Evolutionary conservation across 257 asterid species (phyloP).

Genomic region (Nemophila menziesii): DNA sequence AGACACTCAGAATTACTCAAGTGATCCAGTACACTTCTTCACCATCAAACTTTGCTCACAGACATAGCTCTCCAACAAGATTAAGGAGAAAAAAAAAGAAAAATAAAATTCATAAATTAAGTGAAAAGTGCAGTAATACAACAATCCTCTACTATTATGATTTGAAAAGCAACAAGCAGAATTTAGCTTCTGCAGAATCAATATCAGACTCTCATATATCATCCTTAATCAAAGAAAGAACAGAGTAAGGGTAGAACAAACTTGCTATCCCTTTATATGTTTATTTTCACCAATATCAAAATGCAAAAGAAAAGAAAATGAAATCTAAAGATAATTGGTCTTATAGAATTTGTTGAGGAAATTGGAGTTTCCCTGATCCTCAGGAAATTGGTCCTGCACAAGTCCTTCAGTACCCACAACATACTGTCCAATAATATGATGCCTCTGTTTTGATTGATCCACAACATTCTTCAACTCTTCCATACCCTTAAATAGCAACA

Average conservation of each 20-base stretch:
- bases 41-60: no score
- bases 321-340: constrained; percentile 55
- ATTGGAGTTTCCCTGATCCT: constrained; percentile 47
- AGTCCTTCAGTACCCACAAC: constrained; percentile 36
- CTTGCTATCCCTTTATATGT: neutral
- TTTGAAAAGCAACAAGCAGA: neutral
- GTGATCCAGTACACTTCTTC: no score
- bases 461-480: constrained; percentile 72
- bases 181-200: neutral
- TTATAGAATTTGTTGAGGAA: constrained; percentile 70
- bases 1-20: no score
- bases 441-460: constrained; percentile 91
- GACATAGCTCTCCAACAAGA: no score
- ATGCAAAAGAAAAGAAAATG: constrained; percentile 8
- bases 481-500: constrained; percentile 78
- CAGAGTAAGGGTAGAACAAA: neutral
- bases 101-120: neutral
- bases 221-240: neutral
- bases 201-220: neutral
- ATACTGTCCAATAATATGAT: constrained; percentile 81
- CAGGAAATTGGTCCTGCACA: constrained; percentile 27
- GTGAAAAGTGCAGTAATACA: neutral
- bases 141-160: neutral
- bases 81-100: no score
- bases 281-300: constrained; percentile 1